Conservation (phyloP, 495 filamentous ascomycete genomes). For the Penicillium macrosclerotiorum region DNA sequence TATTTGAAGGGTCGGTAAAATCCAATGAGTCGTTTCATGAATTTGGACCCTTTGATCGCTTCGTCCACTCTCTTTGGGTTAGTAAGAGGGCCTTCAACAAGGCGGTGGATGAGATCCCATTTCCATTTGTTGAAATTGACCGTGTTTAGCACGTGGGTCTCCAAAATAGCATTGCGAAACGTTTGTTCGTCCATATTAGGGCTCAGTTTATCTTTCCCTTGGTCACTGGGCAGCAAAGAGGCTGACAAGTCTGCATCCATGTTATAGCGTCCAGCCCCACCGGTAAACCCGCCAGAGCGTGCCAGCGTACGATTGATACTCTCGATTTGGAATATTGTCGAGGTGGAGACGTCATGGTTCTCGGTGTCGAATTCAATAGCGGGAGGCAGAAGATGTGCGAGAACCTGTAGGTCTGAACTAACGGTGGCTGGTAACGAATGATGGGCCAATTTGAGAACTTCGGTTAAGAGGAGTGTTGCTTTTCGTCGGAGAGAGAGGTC, state of each 20-base stretch:
- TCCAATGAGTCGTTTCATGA: slow-evolving; percentile 88
- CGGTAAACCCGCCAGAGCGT: slow-evolving; percentile 57
- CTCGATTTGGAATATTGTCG: slow-evolving; percentile 94
- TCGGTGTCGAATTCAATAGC: slow-evolving; percentile 69
- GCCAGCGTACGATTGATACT: slow-evolving; percentile 94
- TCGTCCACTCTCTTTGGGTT: slow-evolving; percentile 91
- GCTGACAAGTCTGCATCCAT: slow-evolving; percentile 47
- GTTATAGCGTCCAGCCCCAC: slow-evolving; percentile 38
- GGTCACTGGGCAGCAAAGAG: slow-evolving; percentile 50
- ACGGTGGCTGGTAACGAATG: slow-evolving; percentile 75
- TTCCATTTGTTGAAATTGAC: slow-evolving; percentile 93
- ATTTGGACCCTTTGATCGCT: slow-evolving; percentile 91
- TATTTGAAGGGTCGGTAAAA: slow-evolving; percentile 98
- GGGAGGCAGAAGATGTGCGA: slow-evolving; percentile 76
- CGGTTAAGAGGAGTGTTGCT: slow-evolving; percentile 83
- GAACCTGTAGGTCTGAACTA: slow-evolving; percentile 77
- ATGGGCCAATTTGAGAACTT: slow-evolving; percentile 84
- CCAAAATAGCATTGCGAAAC: slow-evolving; percentile 81
- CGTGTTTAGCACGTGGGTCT: slow-evolving; percentile 80
- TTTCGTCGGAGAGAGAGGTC: slow-evolving; percentile 80
- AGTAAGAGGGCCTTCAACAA: slow-evolving; percentile 91
- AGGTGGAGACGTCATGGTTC: slow-evolving; percentile 74
- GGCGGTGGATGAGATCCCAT: slow-evolving; percentile 85
- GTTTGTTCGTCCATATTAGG: slow-evolving; percentile 81
- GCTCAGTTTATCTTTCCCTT: slow-evolving; percentile 67